Evolutionary conservation across 225 moss, liverwort and hornwort species (phyloP), one percentile per base, ranked within the genome.

Genomic region (Ulota crispa): DNA sequence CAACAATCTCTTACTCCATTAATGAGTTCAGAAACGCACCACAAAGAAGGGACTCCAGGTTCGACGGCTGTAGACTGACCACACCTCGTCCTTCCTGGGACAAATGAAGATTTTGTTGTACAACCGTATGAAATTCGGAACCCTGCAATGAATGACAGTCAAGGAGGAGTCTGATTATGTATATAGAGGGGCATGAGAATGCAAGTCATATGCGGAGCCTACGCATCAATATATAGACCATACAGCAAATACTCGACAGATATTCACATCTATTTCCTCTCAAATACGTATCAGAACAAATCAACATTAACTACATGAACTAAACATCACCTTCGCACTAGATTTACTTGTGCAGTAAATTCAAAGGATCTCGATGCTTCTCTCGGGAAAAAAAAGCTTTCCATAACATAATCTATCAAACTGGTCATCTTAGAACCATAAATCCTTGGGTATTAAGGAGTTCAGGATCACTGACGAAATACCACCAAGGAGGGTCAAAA

Each of bases 41-140:
- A 97, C 97, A 79, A 97, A 89, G 76, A 94, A 97, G 13, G 88
- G 93, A 79, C 90, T 83, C 85, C 84, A 86, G 26, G 88, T 88
- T 68, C 76, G 79, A 16, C 70, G 55, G 82, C 91, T 92, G 47
- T 85, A 93, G 32, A 97, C 86, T 66, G 97, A 93, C 97, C 97
- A 97, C 32, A 97, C 79, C 75, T 97, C 97, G 62, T 97, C 92
- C 68, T 86, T 87, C 64, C 89, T 89, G 47, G 97, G 97, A 70
- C 81, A 95, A 60, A 95, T 88, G 63, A 95, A 97, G 57, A 87
- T 80, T 57, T 80, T 85, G 27, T 92, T 78, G 72, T 89, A 42
- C 53, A 89, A 75, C 62, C 82, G 86, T 57, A 77, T 72, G 52
- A 74, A 93, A 71, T 63, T 94, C 28, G 83, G 84, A 37, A 97